Base-by-base conservation (phyloP, 345 rosid genomes). In the Litchi chinensis region DNA sequence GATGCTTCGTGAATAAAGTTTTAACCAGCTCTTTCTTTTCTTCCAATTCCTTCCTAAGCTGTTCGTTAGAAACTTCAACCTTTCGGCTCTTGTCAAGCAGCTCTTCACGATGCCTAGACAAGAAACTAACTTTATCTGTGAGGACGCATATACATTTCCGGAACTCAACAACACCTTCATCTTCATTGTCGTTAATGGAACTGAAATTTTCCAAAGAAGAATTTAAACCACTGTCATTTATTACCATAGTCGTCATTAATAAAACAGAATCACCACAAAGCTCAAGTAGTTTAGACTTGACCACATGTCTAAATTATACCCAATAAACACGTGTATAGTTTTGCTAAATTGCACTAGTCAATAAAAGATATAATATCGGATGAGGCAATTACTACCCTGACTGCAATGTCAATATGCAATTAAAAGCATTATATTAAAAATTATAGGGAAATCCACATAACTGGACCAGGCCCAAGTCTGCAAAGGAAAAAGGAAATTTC, bases 1-100 rank as follows among this genome's bases (percentile, higher is more conserved):
- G 98, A 83, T 88, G 98, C 85, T 94, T 97, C 32, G 91, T 83
- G 80, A 88, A 93, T 80, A 94, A 74, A n/a, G 93, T 89, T 82
- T 92, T 88, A 71, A 90, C 89, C 70, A 91, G 87, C 85, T 93
- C 96, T 75, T 90, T 89, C 87, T 94, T 94, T 75, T 88, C 98
- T 70, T 91, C 93, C 80, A 94, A 72, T 54, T 94, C 98, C 86
- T 92, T 94, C 82, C 80, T 88, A 65, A 94, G 91, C 82, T 85
- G 89, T 83, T 91, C 97, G 73, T 92, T 90, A 70, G 86, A 83
- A 73, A 86, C 86, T 83, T 97, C 98, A 77, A 91, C 83, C 62
- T 89, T 90, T 12, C 86, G 86, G 76, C 67, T 83, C 88, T 91
- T 97, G 75, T 93, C 98, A 69, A 91, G 89, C 79, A 94, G 82